Conservation (phyloP, 225 moss, liverwort and hornwort species). For the Physcomitrium patens region DNA sequence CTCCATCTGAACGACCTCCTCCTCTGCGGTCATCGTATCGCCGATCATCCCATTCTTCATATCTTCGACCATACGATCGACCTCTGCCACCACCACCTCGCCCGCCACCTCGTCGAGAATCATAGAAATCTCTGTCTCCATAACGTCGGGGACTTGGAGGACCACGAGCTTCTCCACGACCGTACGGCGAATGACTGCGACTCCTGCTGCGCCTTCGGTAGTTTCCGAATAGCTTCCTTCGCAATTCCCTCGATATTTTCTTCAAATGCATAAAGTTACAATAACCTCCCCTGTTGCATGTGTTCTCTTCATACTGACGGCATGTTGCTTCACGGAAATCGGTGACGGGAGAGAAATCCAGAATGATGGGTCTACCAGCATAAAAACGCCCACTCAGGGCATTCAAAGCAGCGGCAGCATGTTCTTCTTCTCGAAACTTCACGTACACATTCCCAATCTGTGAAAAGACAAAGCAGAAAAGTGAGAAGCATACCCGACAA, state of each 20-base stretch:
- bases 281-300: constrained; percentile 97
- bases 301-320: constrained; percentile 97
- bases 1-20: constrained; percentile 65
- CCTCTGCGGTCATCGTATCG: constrained; percentile 77
- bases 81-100: constrained; percentile 81
- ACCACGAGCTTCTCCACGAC: constrained; percentile 98
- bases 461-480: not conserved
- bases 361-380: constrained; percentile 97
- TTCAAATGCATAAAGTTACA: constrained; percentile 99
- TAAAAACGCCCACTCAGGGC: constrained; percentile 96
- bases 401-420: constrained; percentile 94
- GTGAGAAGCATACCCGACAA: not conserved
- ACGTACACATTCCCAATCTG: constrained; percentile 99
- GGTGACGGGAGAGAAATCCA: constrained; percentile 97
- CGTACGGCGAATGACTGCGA: constrained; percentile 99
- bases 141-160: constrained; percentile 95
- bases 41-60: constrained; percentile 83
- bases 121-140: constrained; percentile 93
- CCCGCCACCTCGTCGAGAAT: constrained; percentile 83
- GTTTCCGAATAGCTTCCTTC: constrained; percentile 94
- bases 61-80: constrained; percentile 86
- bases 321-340: constrained; percentile 99
- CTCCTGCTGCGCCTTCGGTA: constrained; percentile 96
- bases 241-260: constrained; percentile 94
- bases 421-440: constrained; percentile 97